Conservation (phyloP, 1,284 basidiomycete genomes). For the Ustilago xerochloae region DNA sequence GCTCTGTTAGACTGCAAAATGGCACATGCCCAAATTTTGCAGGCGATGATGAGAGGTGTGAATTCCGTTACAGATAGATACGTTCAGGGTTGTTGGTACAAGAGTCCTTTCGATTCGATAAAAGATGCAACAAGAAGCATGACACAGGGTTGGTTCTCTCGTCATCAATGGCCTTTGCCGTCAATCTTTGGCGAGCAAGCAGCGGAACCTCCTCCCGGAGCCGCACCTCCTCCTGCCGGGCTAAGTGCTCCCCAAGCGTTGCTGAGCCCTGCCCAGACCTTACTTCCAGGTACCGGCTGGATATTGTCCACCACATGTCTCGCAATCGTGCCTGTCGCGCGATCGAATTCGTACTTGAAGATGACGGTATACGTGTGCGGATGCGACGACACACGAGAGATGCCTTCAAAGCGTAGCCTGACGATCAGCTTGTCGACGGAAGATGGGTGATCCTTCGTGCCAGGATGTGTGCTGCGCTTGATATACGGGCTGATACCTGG, state of each 20-base stretch:
- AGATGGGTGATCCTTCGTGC: not conserved
- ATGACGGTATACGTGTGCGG: constrained; percentile 63
- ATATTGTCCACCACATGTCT: constrained; percentile 63
- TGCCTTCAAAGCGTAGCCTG: constrained; percentile 58
- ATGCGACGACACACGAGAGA: constrained; percentile 49
- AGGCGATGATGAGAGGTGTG: constrained; percentile 5
- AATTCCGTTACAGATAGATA: not conserved
- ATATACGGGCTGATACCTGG: constrained; percentile 39
- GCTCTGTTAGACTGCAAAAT: not conserved
- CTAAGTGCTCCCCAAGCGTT: constrained; percentile 38
- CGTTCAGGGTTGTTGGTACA: too few relatives aligned
- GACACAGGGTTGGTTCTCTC: too few relatives aligned
- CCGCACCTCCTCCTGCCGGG: constrained; percentile 23
- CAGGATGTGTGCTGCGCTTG: constrained; percentile 2
- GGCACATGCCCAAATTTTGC: not conserved
- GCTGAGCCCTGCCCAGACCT: constrained; percentile 49
- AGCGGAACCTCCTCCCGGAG: constrained; percentile 13
- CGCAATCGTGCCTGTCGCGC: constrained; percentile 54
- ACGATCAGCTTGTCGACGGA: constrained; percentile 43
- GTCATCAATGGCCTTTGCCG: not conserved
- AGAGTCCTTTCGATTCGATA: not conserved
- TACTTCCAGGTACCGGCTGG: constrained; percentile 61
- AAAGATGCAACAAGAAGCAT: not conserved
- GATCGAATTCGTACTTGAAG: constrained; percentile 63
- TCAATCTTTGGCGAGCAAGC: constrained; percentile 11